Percentiles rank a stretch among this genome's conserved stretches.
Evolutionary conservation across 139 green algal genomes (phyloP).

Genomic region (Chlamydomonas sphaeroides): DNA sequence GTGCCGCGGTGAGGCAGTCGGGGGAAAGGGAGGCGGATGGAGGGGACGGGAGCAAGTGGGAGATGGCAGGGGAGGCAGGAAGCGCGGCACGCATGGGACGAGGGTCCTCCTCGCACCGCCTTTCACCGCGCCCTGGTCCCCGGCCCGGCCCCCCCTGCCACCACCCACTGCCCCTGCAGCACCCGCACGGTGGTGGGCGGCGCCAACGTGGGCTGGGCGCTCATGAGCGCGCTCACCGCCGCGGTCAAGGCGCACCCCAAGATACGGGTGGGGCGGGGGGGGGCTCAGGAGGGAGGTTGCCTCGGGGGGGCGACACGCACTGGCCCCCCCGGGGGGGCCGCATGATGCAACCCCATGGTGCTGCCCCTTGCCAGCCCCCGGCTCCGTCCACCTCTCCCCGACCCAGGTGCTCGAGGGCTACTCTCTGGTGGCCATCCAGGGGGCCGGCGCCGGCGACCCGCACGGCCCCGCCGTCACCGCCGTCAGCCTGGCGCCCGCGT

Average conservation of each 20-base stretch:
- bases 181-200: slow-evolving; percentile 43
- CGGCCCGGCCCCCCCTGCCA: background rate
- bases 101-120: no score
- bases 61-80: no score
- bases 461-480: background rate
- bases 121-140: background rate
- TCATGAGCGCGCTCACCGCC: slow-evolving; percentile 59
- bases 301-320: no score
- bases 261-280: slow-evolving; percentile 6
- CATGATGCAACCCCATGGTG: no score
- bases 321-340: no score
- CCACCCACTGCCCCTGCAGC: no score
- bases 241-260: slow-evolving; percentile 20
- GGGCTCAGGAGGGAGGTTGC: no score
- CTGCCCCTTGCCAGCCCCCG: no score
- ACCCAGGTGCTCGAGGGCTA: slow-evolving; percentile 32
- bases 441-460: background rate
- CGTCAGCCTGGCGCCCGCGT: slow-evolving; percentile 4
- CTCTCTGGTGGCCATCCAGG: background rate
- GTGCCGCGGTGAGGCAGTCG: slow-evolving; percentile 18
- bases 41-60: no score
- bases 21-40: no score
- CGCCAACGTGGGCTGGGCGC: slow-evolving; percentile 67
- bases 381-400: no score
- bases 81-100: no score